A percentile compares a stretch with the other conserved stretches of the same genome.
phyloP scores from a whole-genome alignment of 2,329 filamentous ascomycete species.

The Neofusicoccum sp. region DNA sequence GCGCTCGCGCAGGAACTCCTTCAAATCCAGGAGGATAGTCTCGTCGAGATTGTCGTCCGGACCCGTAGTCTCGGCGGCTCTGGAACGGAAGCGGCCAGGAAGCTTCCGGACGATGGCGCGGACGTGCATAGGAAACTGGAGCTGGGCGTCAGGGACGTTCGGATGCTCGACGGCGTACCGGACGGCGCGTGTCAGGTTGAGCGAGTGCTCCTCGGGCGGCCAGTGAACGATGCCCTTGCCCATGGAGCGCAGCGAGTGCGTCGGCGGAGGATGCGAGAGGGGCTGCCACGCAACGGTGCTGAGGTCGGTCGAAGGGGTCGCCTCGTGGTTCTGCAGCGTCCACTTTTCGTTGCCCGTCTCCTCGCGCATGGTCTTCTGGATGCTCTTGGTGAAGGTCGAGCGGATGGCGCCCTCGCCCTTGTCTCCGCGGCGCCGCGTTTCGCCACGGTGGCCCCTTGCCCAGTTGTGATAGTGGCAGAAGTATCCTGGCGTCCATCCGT shows the following conservation, averaged over 20 bases:
- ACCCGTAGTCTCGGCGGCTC: not conserved
- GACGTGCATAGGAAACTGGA: conserved; percentile 1
- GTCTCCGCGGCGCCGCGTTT: not conserved
- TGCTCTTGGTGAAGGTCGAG: conserved; percentile 8
- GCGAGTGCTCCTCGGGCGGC: conserved; percentile 5
- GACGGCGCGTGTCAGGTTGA: conserved; percentile 1
- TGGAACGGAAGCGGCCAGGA: conserved; percentile 1
- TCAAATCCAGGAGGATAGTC: not conserved
- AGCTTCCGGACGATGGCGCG: not conserved
- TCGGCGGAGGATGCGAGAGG: not conserved
- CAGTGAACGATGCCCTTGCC: not conserved
- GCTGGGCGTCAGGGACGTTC: not conserved
- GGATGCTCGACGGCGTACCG: conserved; percentile 8
- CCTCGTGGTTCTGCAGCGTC: not conserved
- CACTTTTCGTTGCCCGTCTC: not conserved
- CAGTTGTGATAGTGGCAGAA: conserved; percentile 3
- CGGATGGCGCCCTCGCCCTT: conserved; percentile 2
- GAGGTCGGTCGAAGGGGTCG: not conserved
- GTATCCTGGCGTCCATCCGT: not conserved
- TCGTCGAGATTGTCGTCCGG: not conserved
- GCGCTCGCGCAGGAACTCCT: not conserved
- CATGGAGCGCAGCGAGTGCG: conserved; percentile 4
- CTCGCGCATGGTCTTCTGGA: conserved; percentile 3
- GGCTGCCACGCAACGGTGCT: not conserved
- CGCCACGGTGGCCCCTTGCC: not conserved